phyloP scores from a whole-genome alignment of 2,329 filamentous ascomycete species.

The Trichoderma simmonsii region DNA sequence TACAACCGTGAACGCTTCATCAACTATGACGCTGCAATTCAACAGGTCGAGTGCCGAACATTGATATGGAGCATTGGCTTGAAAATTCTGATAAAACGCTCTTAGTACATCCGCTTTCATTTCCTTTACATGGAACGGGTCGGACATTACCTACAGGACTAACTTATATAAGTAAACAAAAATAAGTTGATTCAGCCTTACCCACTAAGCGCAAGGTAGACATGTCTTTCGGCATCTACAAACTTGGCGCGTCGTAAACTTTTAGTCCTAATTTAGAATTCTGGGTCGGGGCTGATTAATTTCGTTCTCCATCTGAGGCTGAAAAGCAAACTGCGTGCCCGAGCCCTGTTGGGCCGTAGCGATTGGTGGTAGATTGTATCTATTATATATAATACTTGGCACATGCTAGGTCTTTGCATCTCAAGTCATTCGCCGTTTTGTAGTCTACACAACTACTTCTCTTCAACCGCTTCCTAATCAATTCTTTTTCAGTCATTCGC shows the following conservation, averaged over 20 bases:
- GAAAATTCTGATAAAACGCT: background rate
- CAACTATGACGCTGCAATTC: too few relatives aligned
- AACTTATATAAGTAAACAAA: background rate
- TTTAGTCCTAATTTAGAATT: background rate
- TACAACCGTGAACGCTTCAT: background rate
- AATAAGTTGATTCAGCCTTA: background rate
- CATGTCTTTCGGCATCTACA: background rate
- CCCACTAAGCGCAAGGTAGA: background rate
- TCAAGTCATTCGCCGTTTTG: background rate
- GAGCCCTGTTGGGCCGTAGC: background rate
- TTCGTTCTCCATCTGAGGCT: background rate
- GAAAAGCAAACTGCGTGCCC: background rate
- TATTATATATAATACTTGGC: background rate
- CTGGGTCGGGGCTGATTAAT: background rate
- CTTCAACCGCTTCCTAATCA: background rate
- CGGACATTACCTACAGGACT: background rate
- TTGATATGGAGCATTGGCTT: background rate
- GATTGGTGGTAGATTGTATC: background rate
- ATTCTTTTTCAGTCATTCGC: background rate
- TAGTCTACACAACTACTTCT: background rate
- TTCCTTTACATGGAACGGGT: background rate
- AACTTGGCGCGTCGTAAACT: background rate
- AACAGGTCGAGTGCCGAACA: background rate
- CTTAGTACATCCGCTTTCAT: background rate
- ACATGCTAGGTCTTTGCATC: background rate